These are phyloP conservation scores for Cinchona pubescens DNA, from an alignment of 257 asterid species.

Conservation along the genomic window DNA sequence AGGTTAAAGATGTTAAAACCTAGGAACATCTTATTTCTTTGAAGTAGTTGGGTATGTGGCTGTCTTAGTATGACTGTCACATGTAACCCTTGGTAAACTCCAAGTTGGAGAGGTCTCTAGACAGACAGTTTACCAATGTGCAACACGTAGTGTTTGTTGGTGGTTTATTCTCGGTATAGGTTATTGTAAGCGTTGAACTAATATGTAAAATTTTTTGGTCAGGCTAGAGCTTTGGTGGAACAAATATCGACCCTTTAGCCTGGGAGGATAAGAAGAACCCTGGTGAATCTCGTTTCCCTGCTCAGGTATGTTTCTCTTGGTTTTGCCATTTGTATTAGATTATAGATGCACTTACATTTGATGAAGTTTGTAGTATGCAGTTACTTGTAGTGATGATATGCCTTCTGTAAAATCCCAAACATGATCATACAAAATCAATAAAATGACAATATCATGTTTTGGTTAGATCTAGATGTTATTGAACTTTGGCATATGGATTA, in stretches of 20 bases:
- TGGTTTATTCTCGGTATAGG: not conserved
- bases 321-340: not conserved
- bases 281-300: conserved; percentile 92
- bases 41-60: conserved; percentile 5
- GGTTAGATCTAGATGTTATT: not conserved
- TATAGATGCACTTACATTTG: not conserved
- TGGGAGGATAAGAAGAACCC: conserved; percentile 98
- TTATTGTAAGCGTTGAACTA: not conserved
- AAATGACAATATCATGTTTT: not conserved
- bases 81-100: not conserved
- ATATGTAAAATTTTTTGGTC: conserved; percentile 5
- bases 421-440: not conserved
- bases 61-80: not conserved
- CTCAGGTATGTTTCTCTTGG: conserved; percentile 57
- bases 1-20: not conserved
- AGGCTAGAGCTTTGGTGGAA: conserved; percentile 97
- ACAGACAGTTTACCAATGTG: not conserved
- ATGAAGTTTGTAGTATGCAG: not conserved
- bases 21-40: not conserved
- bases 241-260: conserved; percentile 88
- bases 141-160: not conserved
- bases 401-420: not conserved
- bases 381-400: not conserved
- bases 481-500: not conserved
- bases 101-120: not conserved